A percentile compares a stretch with the other conserved stretches of the same genome.
Evolutionary conservation across 2,329 filamentous ascomycete genomes (phyloP).

Genomic region (Fusarium cicatricum): DNA sequence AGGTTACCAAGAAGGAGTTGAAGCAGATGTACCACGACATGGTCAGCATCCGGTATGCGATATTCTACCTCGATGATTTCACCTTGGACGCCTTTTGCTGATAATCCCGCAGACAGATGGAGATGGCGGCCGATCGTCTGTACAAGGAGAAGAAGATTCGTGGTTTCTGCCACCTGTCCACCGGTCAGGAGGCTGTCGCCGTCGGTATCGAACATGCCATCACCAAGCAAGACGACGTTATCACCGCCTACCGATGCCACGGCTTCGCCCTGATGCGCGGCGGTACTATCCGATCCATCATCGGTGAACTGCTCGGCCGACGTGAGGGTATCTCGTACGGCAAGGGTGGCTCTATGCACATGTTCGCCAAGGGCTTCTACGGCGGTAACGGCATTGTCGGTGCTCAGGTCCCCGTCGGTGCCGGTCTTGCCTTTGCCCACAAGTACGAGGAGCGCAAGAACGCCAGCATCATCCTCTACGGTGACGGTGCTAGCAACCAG

Average conservation of each 20-base stretch:
- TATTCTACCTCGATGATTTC: not conserved
- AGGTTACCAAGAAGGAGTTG: conserved; percentile 96
- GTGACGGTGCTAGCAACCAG: conserved; percentile 98
- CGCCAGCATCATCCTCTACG: conserved; percentile 89
- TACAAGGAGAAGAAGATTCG: conserved; percentile 99
- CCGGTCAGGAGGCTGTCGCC: conserved; percentile 96
- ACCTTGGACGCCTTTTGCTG: conserved; percentile 30
- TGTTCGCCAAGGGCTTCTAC: conserved; percentile 98
- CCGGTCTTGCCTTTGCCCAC: conserved; percentile 95
- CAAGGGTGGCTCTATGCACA: conserved; percentile 99
- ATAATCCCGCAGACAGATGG: conserved; percentile 81
- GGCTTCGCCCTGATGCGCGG: conserved; percentile 98
- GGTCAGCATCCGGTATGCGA: conserved; percentile 85
- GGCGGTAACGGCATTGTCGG: conserved; percentile 99
- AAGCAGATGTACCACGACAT: conserved; percentile 99
- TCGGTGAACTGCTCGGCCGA: conserved; percentile 93
- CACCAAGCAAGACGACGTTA: conserved; percentile 89
- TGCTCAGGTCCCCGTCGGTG: conserved; percentile 96
- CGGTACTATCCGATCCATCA: conserved; percentile 87
- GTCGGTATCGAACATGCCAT: conserved; percentile 97
- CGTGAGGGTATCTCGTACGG: conserved; percentile 97
- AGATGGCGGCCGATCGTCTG: conserved; percentile 97
- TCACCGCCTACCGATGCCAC: conserved; percentile 99
- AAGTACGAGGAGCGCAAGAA: conserved; percentile 91
- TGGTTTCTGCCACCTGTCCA: conserved; percentile 99